Percentiles rank a stretch among this genome's conserved stretches.
phyloP scores from a whole-genome alignment of 2,329 filamentous ascomycete genomes.

The Aaosphaeria arxii region DNA sequence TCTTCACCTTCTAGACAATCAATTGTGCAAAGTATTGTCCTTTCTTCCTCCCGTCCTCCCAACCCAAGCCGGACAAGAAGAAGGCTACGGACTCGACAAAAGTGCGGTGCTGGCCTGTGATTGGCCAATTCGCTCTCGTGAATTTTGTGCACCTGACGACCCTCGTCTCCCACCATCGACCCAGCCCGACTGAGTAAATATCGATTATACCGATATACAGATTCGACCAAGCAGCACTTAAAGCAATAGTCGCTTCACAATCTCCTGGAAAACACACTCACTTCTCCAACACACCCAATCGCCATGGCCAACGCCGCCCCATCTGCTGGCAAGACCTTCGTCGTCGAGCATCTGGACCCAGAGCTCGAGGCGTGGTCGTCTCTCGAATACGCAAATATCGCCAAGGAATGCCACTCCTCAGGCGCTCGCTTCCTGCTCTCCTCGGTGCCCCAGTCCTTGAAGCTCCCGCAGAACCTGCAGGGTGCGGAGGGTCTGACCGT shows the following conservation, averaged over 20 bases:
- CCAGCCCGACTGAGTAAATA: too few relatives aligned
- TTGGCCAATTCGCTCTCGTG: conserved; percentile 18
- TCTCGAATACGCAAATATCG: conserved; percentile 87
- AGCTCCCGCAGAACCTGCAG: conserved; percentile 57
- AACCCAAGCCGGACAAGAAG: not conserved
- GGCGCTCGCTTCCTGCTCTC: conserved; percentile 75
- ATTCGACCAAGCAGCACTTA: conserved; percentile 10
- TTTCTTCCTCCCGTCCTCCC: conserved; percentile 3
- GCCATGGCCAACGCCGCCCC: conserved; percentile 22
- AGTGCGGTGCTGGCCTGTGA: conserved; percentile 8
- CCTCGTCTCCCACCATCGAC: too few relatives aligned
- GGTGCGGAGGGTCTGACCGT: conserved; percentile 63
- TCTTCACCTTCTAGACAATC: too few relatives aligned
- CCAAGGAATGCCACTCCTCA: conserved; percentile 68
- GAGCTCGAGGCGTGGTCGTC: conserved; percentile 93
- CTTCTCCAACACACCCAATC: conserved; percentile 1
- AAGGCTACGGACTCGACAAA: conserved; percentile 3
- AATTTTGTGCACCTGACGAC: conserved; percentile 14
- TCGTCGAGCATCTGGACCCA: conserved; percentile 94
- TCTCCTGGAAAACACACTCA: conserved; percentile 1
- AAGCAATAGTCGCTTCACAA: conserved; percentile 13
- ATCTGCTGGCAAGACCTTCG: conserved; percentile 66
- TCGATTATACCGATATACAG: not conserved
- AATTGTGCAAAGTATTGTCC: conserved; percentile 3
- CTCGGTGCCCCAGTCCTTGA: conserved; percentile 68